Conservation (phyloP, 108 stramenopile species). For the Nitzschia sp. region DNA sequence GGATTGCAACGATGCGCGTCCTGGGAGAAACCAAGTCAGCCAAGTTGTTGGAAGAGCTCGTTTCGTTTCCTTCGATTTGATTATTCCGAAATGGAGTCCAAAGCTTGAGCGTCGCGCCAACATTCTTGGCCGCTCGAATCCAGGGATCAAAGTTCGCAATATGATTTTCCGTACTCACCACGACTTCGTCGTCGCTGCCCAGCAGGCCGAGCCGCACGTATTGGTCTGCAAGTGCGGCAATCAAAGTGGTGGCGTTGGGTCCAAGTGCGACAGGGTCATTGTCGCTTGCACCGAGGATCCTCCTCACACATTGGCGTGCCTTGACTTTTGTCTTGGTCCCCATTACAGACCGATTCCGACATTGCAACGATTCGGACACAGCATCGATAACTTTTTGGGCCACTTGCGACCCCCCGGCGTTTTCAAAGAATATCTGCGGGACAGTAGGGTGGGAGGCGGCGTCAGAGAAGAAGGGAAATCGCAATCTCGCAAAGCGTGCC, state of each 20-base stretch:
- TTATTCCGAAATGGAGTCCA: conserved; percentile 44
- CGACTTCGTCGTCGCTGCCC: conserved; percentile 57
- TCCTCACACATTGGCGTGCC: conserved; percentile 50
- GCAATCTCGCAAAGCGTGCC: conserved; percentile 53
- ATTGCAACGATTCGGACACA: conserved; percentile 41
- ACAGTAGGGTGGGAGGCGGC: neutral
- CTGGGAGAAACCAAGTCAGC: conserved; percentile 45
- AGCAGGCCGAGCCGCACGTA: conserved; percentile 42
- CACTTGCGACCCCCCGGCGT: conserved; percentile 86
- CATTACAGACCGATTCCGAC: conserved; percentile 61
- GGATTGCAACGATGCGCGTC: conserved; percentile 70
- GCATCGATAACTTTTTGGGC: conserved; percentile 56
- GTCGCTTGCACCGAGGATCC: conserved; percentile 45
- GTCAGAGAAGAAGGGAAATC: conserved; percentile 71
- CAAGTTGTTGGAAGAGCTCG: conserved; percentile 28
- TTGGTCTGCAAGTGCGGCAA: conserved; percentile 49
- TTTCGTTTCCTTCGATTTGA: neutral
- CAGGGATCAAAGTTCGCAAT: conserved; percentile 80
- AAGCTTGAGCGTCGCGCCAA: conserved; percentile 61
- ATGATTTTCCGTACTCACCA: conserved; percentile 85
- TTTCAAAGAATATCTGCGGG: conserved; percentile 73
- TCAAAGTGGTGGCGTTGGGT: conserved; percentile 70
- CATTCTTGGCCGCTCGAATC: conserved; percentile 47
- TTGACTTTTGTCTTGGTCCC: conserved; percentile 46
- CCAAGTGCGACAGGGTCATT: conserved; percentile 47